These are phyloP conservation scores for Ophiostoma himal-ulmi DNA, from an alignment of 2,329 filamentous ascomycete genomes.

Conservation along the genomic window DNA sequence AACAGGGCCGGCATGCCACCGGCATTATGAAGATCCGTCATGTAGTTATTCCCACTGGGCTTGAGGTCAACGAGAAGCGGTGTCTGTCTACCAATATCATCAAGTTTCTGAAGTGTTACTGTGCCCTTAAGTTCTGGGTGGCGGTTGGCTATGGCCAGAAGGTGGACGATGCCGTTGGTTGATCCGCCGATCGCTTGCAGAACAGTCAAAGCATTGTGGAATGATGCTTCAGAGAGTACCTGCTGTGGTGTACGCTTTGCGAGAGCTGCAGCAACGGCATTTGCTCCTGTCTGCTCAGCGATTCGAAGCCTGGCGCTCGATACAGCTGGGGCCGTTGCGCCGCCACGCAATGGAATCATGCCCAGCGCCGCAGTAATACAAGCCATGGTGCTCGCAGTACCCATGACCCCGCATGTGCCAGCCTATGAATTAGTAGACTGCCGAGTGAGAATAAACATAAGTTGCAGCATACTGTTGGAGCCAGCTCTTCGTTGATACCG, in stretches of 20 bases:
- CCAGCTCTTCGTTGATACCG: conserved; percentile 65
- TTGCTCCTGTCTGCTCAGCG: conserved; percentile 64
- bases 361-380: conserved; percentile 77
- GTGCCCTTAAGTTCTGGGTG: conserved; percentile 56
- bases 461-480: conserved; percentile 46
- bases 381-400: conserved; percentile 85
- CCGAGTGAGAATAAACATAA: background rate
- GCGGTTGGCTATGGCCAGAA: conserved; percentile 77
- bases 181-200: conserved; percentile 77
- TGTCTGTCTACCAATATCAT: conserved; percentile 70
- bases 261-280: conserved; percentile 61
- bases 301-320: conserved; percentile 75
- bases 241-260: conserved; percentile 63
- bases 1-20: conserved; percentile 80
- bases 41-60: conserved; percentile 80
- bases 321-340: conserved; percentile 71
- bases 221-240: conserved; percentile 66
- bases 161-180: conserved; percentile 78
- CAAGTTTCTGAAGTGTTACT: conserved; percentile 51
- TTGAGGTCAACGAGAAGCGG: conserved; percentile 79
- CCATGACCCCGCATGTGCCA: conserved; percentile 87
- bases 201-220: conserved; percentile 80
- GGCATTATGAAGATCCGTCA: conserved; percentile 85
- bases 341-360: conserved; percentile 64
- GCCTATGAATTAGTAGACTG: conserved; percentile 32